Base-by-base conservation (phyloP, 805 yeast species). In the Candida nemodendra region DNA sequence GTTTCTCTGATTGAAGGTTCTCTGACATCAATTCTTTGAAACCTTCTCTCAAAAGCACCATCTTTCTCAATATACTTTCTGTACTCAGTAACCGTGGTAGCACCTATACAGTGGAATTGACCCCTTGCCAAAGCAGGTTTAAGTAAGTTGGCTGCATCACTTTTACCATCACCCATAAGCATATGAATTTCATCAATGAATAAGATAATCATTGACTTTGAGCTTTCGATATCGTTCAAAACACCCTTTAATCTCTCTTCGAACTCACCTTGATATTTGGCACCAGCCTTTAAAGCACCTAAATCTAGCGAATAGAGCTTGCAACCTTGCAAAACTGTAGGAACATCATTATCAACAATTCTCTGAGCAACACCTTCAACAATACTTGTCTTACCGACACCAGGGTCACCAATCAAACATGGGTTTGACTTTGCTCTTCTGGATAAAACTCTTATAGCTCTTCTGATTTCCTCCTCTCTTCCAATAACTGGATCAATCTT, bases 161-260 rank as follows among this genome's bases (percentile, higher is more conserved):
- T 80, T 67, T 90, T 93, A 61, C 99, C 99, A 61, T 93, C 96
- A 54, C 99, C 99, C 99, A 93, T 93, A 51, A 93, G 78, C 97
- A 93, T 93, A 68, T 93, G 99, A 61, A 93, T 93, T 67, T 93
- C 99, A 68, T 93, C 99, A 54, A 93, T 86, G 69, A 93, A 93
- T 41, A 93, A 73, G 47, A 93, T 81, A 49, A 93, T 88, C 78
- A 89, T 75, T 33, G 79, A 84, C 54, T 82, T 81, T 1, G 95
- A 81, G 52, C 88, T 84, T 62, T 88, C 95, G 55, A 93, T 86
- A 56, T 93, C 99, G 59, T 81, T 88, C 59, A 93, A 72, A 21
- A 93, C 98, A 51, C 98, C 98, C 68, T 93, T 93, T 58, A 93
- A 76, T 68, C 99, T 81, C 69, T 93, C 99, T 71, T 93, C 99